These are phyloP conservation scores for Populus hybrid DNA, from an alignment of 441 rosid genomes.

Conservation along the genomic window DNA sequence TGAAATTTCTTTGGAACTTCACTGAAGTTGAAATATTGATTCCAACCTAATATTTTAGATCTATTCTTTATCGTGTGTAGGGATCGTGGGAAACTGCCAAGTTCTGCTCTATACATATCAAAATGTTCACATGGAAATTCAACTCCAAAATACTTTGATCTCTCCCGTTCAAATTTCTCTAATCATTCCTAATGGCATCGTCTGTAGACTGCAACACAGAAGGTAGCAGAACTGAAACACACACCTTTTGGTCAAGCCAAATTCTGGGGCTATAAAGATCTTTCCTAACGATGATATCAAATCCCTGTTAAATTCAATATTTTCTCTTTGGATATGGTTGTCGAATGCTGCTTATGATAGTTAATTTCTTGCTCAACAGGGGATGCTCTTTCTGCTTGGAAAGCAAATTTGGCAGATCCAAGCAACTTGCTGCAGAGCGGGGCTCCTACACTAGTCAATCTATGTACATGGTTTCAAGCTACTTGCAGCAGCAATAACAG, in stretches of 20 bases:
- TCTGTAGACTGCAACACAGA: background rate
- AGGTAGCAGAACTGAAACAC: background rate
- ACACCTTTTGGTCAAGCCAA: background rate
- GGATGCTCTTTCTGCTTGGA: slow-evolving; percentile 43
- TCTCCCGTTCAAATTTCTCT: background rate
- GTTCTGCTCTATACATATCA: background rate
- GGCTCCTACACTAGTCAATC: slow-evolving; percentile 59
- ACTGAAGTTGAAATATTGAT: too few relatives aligned
- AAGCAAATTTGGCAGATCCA: slow-evolving; percentile 45
- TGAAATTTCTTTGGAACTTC: background rate
- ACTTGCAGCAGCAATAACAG: slow-evolving; percentile 43
- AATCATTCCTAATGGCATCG: background rate
- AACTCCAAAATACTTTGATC: background rate
- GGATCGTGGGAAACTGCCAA: background rate
- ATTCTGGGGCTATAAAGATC: background rate
- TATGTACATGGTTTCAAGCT: slow-evolving; percentile 59
- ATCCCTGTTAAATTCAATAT: background rate
- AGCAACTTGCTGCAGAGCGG: slow-evolving; percentile 52
- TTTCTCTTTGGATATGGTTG: background rate
- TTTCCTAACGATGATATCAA: background rate
- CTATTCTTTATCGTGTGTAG: background rate
- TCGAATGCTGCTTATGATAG: background rate
- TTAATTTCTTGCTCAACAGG: slow-evolving; percentile 25
- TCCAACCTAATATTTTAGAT: background rate
- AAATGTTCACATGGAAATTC: background rate